A percentile compares a stretch with the other conserved stretches of the same genome.
Evolutionary conservation across 1,139 yeast genomes (phyloP).

Genomic region (Kodamaea alishanica): DNA sequence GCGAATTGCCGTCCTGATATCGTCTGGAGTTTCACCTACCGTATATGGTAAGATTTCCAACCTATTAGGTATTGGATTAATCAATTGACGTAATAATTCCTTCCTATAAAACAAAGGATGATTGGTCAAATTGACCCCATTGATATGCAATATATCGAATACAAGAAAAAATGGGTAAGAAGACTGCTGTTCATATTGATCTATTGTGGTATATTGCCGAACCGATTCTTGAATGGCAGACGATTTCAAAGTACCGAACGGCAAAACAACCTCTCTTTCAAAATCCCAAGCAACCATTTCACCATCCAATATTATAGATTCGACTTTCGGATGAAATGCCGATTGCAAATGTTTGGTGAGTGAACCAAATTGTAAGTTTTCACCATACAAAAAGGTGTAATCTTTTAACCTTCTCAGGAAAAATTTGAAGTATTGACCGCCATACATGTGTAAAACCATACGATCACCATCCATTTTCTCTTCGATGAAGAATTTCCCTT

Average conservation of each 20-base stretch:
- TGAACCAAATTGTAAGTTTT: conserved; percentile 53
- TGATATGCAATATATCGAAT: conserved; percentile 69
- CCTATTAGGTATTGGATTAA: conserved; percentile 47
- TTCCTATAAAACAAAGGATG: conserved; percentile 57
- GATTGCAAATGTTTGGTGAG: conserved; percentile 53
- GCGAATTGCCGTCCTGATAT: conserved; percentile 54
- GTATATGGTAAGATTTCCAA: conserved; percentile 54
- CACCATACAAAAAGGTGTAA: conserved; percentile 72
- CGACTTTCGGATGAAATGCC: conserved; percentile 41
- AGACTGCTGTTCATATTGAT: conserved; percentile 35
- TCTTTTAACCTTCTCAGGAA: conserved; percentile 71
- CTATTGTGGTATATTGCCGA: conserved; percentile 38
- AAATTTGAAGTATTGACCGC: conserved; percentile 49
- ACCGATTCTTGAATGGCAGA: conserved; percentile 59
- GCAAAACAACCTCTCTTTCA: conserved; percentile 53
- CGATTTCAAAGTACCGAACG: conserved; percentile 76
- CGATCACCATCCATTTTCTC: conserved; percentile 96
- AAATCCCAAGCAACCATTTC: conserved; percentile 91
- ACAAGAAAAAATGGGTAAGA: conserved; percentile 62
- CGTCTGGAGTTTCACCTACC: conserved; percentile 44
- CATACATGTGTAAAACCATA: conserved; percentile 60
- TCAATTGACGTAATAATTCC: conserved; percentile 42
- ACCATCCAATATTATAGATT: conserved; percentile 72
- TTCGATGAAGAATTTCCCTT: conserved; percentile 62
- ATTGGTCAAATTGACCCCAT: conserved; percentile 57